Evolutionary conservation across 106 monocot genomes (phyloP).

Genomic region (Dendrobium chrysotoxum): DNA sequence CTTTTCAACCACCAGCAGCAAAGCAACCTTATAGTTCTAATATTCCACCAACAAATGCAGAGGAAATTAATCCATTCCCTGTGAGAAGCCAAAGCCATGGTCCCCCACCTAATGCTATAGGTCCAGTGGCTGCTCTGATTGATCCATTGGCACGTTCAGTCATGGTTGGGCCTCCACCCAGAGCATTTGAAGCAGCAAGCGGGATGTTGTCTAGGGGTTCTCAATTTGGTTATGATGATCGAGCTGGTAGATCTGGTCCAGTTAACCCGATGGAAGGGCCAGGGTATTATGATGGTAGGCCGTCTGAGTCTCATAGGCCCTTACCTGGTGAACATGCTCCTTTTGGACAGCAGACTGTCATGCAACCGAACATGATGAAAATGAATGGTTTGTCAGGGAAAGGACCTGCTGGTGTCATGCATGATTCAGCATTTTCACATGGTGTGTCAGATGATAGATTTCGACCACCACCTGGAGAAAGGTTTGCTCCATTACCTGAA

Average conservation of each 20-base stretch:
- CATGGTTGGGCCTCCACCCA: slow-evolving; percentile 24
- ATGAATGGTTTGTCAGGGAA: slow-evolving; percentile 35
- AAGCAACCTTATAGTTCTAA: slow-evolving; percentile 13
- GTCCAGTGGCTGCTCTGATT: slow-evolving; percentile 15
- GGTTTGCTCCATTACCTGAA: slow-evolving; percentile 28
- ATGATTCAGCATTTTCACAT: slow-evolving; percentile 19
- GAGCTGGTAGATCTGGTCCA: background rate
- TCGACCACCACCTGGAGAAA: slow-evolving; percentile 33
- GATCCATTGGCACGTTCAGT: slow-evolving; percentile 18
- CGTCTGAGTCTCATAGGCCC: slow-evolving; percentile 16
- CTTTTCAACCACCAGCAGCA: slow-evolving; percentile 4
- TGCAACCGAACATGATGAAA: slow-evolving; percentile 16
- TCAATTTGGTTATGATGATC: slow-evolving; percentile 28
- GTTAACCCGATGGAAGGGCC: slow-evolving; percentile 20
- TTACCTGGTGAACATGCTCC: slow-evolving; percentile 10
- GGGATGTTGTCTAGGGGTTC: slow-evolving; percentile 21
- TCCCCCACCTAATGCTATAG: slow-evolving; percentile 15
- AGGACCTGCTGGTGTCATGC: slow-evolving; percentile 16
- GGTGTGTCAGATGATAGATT: slow-evolving; percentile 33
- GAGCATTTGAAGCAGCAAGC: slow-evolving; percentile 20
- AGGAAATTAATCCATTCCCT: slow-evolving; percentile 5
- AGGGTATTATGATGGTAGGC: slow-evolving; percentile 26
- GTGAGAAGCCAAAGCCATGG: slow-evolving; percentile 13
- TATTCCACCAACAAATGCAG: slow-evolving; percentile 1
- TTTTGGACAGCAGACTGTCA: slow-evolving; percentile 12